Evolutionary conservation across 2,329 filamentous ascomycete genomes (phyloP), one percentile per base, ranked within the genome.

Genomic region (Pseudogymnoascus sp.): DNA sequence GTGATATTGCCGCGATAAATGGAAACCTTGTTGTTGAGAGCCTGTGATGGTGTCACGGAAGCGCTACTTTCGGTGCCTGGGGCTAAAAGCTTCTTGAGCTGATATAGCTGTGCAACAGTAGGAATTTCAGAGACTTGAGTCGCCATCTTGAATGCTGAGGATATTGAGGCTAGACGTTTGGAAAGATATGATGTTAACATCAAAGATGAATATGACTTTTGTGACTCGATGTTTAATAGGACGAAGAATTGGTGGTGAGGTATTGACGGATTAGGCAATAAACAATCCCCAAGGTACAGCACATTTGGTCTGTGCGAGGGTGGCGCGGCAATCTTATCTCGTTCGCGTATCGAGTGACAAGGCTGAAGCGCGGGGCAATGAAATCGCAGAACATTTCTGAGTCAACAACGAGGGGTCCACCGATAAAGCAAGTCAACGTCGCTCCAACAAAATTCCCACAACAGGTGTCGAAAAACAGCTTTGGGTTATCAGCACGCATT

Each of bases 1-100:
- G 93, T 97, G 74, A 97, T 96, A 74, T 96, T 91, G 68, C 85
- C 84, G 63, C 84, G 82, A 67, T 91, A 81, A 38, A 93, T 77
- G 53, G 83, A 84, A 70, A 97, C 81, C 67, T 84, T 86, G 72
- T 84, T 76, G 77, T 96, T 96, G 76, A 89, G 78, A 8, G 75
- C 69, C 63, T 80, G 74, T 19, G 38, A 42, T 14, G 59, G 37
- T 11, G 59, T 61, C 26, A 26, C 37, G 19, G 59, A 61, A 19
- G 11, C 29, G 37, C 16, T 31, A 47, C 6, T 33, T 13, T 61
- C 38, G 59, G 40, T 26, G 24, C 29, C 40, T 61, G 37, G 59
- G 10, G 38, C 24, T 7, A n/a, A 29, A 1, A 56, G 61, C 47
- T 72, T 72, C 67, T 71, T 72, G 21, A 69, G 64, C 38, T 65